Evolutionary conservation across 2,329 filamentous ascomycete genomes (phyloP), one percentile per base, ranked within the genome.

Genomic region (Whalleya microplaca): DNA sequence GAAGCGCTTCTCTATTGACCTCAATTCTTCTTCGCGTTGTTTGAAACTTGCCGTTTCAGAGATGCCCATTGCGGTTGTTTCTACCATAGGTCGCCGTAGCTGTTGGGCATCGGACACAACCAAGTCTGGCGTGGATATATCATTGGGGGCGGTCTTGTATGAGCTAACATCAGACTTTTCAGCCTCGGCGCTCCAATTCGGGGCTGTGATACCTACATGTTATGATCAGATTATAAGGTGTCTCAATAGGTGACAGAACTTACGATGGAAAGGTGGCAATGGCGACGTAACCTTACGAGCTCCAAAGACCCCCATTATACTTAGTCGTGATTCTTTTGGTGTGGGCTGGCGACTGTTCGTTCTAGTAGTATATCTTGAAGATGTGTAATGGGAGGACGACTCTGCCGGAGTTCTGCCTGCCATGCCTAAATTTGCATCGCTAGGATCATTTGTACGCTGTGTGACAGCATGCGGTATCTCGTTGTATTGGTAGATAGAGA

Each of bases 1-100:
- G 49, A 80, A 78, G n/a, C 76, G 71, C 53, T 73, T 73, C 50
- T 76, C 69, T 19, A 80, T 73, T 1, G 73, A 73, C 40, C 57
- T 65, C 12, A 76, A 66, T 62, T 78, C 76, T 8, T 64, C 63
- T 51, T 78, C 76, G 48, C 72, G 72, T 21, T 72, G 71, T 21
- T 65, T 64, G 41, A 75, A 75, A 55, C 73, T 76, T 1, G 70
- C 67, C n/a, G 72, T 72, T 47, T 76, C 73, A 1, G 76, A 75
- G 6, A 62, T 58, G 6, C 64, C 56, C 1, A 55, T 27, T 8
- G 70, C 70, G 10, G 48, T 23, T 19, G 51, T 54, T n/a, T 66
- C 65, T 9, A 48, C 50, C 18, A 51, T 56, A 23, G 44, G 55
- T 37, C 50, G 52, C n/a, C 60, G 61, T 8, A 51, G 41, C 2